Evolutionary conservation across 2,329 filamentous ascomycete genomes (phyloP).

Genomic region (Aspergillus viridinutans): DNA sequence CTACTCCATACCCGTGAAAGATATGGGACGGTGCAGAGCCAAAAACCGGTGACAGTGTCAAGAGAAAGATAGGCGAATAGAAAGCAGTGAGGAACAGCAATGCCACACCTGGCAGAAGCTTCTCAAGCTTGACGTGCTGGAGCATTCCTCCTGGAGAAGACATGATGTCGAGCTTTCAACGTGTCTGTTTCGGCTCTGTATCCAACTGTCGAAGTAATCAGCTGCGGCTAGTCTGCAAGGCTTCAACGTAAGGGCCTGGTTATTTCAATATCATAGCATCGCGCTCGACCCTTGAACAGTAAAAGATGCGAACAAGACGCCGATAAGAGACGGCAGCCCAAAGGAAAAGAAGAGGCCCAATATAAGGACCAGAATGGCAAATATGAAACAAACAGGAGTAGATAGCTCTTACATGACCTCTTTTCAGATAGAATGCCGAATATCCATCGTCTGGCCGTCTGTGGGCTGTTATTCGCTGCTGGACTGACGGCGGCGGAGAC

Average conservation of each 20-base stretch:
- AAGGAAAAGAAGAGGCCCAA: background rate
- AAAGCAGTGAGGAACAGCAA: conserved; percentile 37
- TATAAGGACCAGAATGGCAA: background rate
- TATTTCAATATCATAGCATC: background rate
- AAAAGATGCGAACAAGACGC: background rate
- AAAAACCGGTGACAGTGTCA: conserved; percentile 80
- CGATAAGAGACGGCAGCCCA: background rate
- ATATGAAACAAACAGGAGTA: conserved; percentile 11
- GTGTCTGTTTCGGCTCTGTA: background rate
- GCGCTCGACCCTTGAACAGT: background rate
- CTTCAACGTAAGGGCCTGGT: background rate
- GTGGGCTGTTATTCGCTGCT: background rate
- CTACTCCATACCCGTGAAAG: conserved; percentile 66
- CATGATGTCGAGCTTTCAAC: conserved; percentile 21
- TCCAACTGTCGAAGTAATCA: background rate
- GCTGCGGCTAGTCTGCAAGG: conserved; percentile 4
- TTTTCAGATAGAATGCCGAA: conserved; percentile 12
- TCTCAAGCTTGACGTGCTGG: conserved; percentile 22
- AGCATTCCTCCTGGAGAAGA: conserved; percentile 21
- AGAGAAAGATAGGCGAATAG: conserved; percentile 49
- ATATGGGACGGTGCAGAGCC: conserved; percentile 73
- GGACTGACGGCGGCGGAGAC: background rate
- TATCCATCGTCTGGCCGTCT: conserved; percentile 11
- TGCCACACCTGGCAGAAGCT: conserved; percentile 25
- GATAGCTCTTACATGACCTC: conserved; percentile 12